Conservation (phyloP, 148 eudicot genomes). For the Beta vulgaris region DNA sequence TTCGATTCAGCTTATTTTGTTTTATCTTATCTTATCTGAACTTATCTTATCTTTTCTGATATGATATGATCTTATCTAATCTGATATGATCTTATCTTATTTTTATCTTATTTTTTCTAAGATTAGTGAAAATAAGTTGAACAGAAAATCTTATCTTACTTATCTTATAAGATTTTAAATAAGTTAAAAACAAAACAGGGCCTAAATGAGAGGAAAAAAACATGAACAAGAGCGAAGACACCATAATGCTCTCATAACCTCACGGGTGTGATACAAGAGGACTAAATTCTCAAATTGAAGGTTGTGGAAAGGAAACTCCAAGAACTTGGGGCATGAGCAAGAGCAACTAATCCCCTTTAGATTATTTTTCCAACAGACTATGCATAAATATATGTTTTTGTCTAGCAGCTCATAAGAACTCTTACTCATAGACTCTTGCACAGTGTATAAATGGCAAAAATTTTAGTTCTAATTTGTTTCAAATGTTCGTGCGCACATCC, state of each 20-base stretch:
- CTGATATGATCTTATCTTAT: no score
- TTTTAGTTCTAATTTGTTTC: neutral
- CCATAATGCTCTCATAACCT: neutral
- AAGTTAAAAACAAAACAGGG: no score
- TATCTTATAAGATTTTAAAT: no score
- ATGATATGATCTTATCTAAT: no score
- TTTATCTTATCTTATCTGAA: no score
- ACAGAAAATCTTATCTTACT: no score
- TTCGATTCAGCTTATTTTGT: no score
- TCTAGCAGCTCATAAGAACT: neutral
- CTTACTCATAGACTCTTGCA: neutral
- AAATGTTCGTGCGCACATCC: neutral
- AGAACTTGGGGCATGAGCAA: neutral
- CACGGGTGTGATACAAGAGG: neutral
- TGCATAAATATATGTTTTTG: neutral
- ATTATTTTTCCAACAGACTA: neutral
- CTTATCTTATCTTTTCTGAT: no score
- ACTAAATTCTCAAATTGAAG: neutral
- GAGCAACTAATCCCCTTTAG: no score
- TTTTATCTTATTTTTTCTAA: no score
- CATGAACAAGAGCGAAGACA: neutral
- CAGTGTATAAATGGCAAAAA: neutral
- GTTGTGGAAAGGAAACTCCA: neutral
- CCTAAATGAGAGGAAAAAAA: no score
- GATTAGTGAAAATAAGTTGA: no score